Evolutionary conservation across 139 green algal genomes (phyloP), one percentile per base, ranked within the genome.

Genomic region (Chlorella sp.): DNA sequence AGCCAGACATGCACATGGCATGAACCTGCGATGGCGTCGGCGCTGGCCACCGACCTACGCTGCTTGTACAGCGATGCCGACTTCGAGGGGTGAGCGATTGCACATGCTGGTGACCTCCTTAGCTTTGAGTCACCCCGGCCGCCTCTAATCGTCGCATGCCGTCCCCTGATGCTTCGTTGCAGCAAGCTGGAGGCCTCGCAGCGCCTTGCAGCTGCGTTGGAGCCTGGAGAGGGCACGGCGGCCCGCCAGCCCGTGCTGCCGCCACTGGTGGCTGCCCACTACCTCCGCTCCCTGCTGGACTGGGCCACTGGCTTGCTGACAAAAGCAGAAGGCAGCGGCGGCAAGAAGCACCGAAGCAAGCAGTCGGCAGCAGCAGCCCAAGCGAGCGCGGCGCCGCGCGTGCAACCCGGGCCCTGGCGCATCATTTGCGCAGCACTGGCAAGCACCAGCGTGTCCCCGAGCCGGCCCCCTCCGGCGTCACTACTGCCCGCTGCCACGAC

Each of bases 211-310:
- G 68, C 36, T 1, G 50, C 64, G 9, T 36, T 74, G 27, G 68
- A 35, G 29, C 8, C 27, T 17, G 51, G n/a, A 1, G 33, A 29
- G 12, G 11, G 2, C 7, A 6, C 5, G 14, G 29, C 43, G 9
- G 9, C n/a, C 0, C 2, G 38, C 5, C 27, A 50, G 11, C 40
- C 58, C 19, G 38, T 11, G 17, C 64, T 79, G 40, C 73, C 73
- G 14, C 58, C 42, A 29, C 73, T 79, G n/a, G 51, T 79, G 58
- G n/a, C 14, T 0, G 51, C 73, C 11, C 73, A 79, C 60, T 79
- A 61, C 51, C 42, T 70, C 21, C 50, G 64, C 38, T 79, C 73
- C 25, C 51, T 79, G 40, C 14, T 79, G 17, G 73, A 79, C 8
- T 79, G 73, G 73, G 31, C 19, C 36, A 42, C 50, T 25, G 53